Evolutionary conservation across 768 basidiomycete species (phyloP), one percentile per base, ranked within the genome.

Genomic region (Gloeostereum incarnatum): DNA sequence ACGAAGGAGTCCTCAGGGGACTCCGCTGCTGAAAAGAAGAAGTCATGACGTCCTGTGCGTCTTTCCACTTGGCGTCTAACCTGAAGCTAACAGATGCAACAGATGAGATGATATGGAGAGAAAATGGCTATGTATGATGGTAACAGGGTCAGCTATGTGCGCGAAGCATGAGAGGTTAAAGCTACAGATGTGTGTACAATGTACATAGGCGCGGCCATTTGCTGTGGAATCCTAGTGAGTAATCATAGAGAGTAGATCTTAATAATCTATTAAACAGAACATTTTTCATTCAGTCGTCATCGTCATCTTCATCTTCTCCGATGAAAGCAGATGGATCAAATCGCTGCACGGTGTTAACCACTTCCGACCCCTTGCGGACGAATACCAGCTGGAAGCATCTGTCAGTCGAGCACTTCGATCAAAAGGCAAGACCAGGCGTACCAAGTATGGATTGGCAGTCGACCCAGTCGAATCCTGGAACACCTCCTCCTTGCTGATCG

Each of bases 361-460:
- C 75, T 39, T 88, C 75, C 1, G 74, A 69, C 27, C 77, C 88
- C 57, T 84, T 88, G 10, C 81, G 73, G 35, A 84, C 80, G 56
- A 84, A 91, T 13, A 91, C 88, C 42, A 91, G 73, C 88, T 91
- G 30, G 11, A 43, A 40, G 41, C 27, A 21, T 8, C 24, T 14
- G 16, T 51, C 25, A 38, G 32, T 13, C 39, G 24, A 47, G 16
- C 10, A 36, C 31, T 46, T 29, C 5, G 25, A 31, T 23, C 13
- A 2, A 13, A 25, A 38, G 14, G 20, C 11, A 35, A 14, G 26
- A 10, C 11, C 10, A 7, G 17, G 60, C 83, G 44, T 45, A 87
- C 88, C 60, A 91, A 63, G 61, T 91, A 91, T 19, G 88, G 88
- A 51, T 91, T 91, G n/a, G 85, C 88, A 24, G 78, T 89, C 13